Evolutionary conservation across 1,139 yeast genomes (phyloP).

Genomic region (Nadsonia starkeyi-henricii): DNA sequence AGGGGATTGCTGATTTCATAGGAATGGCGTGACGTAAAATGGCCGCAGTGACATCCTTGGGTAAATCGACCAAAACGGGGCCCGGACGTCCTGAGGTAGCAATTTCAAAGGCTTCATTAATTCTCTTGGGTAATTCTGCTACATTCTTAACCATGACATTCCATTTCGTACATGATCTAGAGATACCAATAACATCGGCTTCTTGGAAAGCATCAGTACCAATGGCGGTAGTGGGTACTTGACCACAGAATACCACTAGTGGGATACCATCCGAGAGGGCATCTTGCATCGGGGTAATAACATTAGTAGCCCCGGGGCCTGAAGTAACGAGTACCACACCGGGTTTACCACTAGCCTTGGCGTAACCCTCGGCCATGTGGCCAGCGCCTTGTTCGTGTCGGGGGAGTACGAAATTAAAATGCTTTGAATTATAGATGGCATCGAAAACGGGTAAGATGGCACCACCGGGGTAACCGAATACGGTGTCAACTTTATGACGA

Average conservation of each 20-base stretch:
- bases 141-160: constrained; percentile 95
- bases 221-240: constrained; percentile 87
- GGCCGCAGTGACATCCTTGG: constrained; percentile 94
- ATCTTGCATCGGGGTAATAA: constrained; percentile 93
- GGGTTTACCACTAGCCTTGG: constrained; percentile 90
- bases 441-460: constrained; percentile 96
- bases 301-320: constrained; percentile 98
- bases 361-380: constrained; percentile 99
- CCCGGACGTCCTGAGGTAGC: constrained; percentile 97
- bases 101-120: constrained; percentile 94
- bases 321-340: constrained; percentile 96
- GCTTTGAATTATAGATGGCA: constrained; percentile 84
- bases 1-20: constrained; percentile 69
- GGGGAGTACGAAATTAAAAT: constrained; percentile 82
- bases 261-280: constrained; percentile 97
- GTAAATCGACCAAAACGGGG: constrained; percentile 92
- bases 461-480: constrained; percentile 95
- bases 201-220: constrained; percentile 99
- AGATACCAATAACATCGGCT: constrained; percentile 94
- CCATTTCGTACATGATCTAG: constrained; percentile 97
- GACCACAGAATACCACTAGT: constrained; percentile 94
- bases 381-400: constrained; percentile 99
- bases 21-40: constrained; percentile 81
- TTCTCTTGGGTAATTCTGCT: constrained; percentile 86
- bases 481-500: constrained; percentile 87